Conservation (phyloP, 345 rosid genomes). For the Mercurialis annua region DNA sequence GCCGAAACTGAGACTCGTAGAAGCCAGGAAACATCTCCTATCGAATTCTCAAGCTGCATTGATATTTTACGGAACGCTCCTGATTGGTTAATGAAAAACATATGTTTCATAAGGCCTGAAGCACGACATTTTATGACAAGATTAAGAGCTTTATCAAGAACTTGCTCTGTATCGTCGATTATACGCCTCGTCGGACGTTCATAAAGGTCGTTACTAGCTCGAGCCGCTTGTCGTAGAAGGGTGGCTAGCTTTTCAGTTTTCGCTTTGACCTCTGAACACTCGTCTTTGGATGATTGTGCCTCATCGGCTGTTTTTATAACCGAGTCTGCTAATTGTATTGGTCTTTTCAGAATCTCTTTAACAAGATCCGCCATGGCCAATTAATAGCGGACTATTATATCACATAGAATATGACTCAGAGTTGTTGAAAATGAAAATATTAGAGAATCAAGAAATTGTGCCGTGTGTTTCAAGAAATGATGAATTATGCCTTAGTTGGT, state of each 20-base stretch:
- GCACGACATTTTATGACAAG: conserved; percentile 66
- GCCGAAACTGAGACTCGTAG: conserved; percentile 60
- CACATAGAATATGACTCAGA: not conserved
- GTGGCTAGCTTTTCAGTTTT: conserved; percentile 68
- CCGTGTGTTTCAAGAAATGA: not conserved
- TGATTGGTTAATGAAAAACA: conserved; percentile 78
- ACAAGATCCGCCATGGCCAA: conserved; percentile 68
- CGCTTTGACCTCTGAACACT: conserved; percentile 61
- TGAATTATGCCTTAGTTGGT: not conserved
- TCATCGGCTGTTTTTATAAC: conserved; percentile 59
- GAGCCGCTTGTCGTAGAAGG: conserved; percentile 73
- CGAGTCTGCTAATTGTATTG: conserved; percentile 72
- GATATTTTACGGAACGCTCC: conserved; percentile 64
- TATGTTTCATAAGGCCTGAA: conserved; percentile 58
- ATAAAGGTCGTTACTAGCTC: conserved; percentile 67
- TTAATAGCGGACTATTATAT: conserved; percentile 31
- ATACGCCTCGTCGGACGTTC: conserved; percentile 78
- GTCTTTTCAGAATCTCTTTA: conserved; percentile 59
- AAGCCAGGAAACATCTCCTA: conserved; percentile 81
- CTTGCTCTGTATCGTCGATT: conserved; percentile 69
- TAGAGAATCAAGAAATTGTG: not conserved
- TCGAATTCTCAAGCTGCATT: conserved; percentile 70
- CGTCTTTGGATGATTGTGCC: conserved; percentile 69
- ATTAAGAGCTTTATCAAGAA: conserved; percentile 58
- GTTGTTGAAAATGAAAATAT: not conserved